phyloP scores from a whole-genome alignment of 2,329 filamentous ascomycete species.

The Plectosphaerella cucumerina region DNA sequence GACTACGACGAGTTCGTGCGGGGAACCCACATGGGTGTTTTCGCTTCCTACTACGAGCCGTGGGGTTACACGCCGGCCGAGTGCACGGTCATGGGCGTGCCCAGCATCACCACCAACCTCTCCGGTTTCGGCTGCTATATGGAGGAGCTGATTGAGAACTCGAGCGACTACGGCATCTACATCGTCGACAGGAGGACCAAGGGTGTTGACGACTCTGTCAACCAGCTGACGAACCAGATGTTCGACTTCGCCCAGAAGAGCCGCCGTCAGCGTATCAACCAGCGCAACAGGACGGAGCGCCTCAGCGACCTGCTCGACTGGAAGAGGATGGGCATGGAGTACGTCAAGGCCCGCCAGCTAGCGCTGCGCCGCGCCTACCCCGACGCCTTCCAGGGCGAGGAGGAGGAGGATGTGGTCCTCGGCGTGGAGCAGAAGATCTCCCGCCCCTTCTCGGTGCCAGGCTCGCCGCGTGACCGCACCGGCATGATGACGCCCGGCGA shows the following conservation, averaged over 20 bases:
- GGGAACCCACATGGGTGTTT: slow-evolving; percentile 91
- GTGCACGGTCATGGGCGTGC: slow-evolving; percentile 98
- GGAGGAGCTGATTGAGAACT: slow-evolving; percentile 98
- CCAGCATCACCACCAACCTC: slow-evolving; percentile 95
- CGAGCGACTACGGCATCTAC: slow-evolving; percentile 96
- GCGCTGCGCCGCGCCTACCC: slow-evolving; percentile 91
- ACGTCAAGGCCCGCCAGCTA: slow-evolving; percentile 93
- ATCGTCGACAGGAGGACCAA: slow-evolving; percentile 95
- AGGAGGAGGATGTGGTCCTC: slow-evolving; percentile 86
- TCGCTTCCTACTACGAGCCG: slow-evolving; percentile 97
- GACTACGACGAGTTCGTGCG: slow-evolving; percentile 99
- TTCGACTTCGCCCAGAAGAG: slow-evolving; percentile 92
- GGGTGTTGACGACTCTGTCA: slow-evolving; percentile 95
- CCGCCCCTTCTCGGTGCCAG: slow-evolving; percentile 87
- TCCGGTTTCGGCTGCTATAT: slow-evolving; percentile 99
- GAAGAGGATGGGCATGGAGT: slow-evolving; percentile 99
- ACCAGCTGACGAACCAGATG: slow-evolving; percentile 90
- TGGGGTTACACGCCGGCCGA: slow-evolving; percentile 99
- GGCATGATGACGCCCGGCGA: slow-evolving; percentile 99
- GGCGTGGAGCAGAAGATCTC: slow-evolving; percentile 94
- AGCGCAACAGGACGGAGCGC: slow-evolving; percentile 92
- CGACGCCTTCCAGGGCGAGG: slow-evolving; percentile 73
- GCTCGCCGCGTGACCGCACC: slow-evolving; percentile 81
- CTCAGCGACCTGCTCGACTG: slow-evolving; percentile 94
- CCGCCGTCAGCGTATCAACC: slow-evolving; percentile 95